Evolutionary conservation across 2,329 filamentous ascomycete genomes (phyloP).

Genomic region (Coniochaeta hoffmannii): DNA sequence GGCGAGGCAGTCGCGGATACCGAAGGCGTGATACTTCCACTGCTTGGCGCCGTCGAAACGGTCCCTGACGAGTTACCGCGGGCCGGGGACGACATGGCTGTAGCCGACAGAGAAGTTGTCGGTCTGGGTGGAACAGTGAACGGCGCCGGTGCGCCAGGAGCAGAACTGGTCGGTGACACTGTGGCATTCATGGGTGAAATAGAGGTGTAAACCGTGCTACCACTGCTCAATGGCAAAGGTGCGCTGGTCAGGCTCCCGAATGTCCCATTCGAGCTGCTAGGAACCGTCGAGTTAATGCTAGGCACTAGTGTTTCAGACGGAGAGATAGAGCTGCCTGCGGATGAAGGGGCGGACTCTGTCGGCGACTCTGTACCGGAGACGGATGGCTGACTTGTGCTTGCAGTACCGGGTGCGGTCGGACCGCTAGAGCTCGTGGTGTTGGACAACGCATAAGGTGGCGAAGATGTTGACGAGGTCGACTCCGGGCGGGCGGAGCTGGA

Average conservation of each 20-base stretch:
- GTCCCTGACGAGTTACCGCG: not conserved
- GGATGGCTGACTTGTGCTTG: not conserved
- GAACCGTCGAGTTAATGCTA: not conserved
- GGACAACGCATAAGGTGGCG: conserved; percentile 5
- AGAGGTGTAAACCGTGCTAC: not conserved
- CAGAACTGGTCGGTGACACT: not conserved
- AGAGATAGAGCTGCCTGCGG: not conserved
- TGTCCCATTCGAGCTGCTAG: not conserved
- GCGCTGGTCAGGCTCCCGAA: not conserved
- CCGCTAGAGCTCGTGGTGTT: conserved; percentile 4
- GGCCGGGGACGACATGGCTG: not conserved
- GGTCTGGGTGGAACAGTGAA: not conserved
- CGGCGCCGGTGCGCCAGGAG: not conserved
- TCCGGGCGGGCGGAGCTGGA: not conserved
- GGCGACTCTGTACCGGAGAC: conserved; percentile 1
- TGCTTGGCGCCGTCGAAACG: not conserved
- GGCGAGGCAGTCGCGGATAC: not conserved
- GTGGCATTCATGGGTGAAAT: not conserved
- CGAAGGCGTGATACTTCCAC: not conserved
- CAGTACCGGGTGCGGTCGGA: not conserved
- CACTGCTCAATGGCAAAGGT: not conserved
- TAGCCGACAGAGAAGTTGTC: not conserved
- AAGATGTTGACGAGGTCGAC: not conserved
- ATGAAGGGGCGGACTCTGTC: not conserved
- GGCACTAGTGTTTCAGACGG: not conserved